phyloP scores from a whole-genome alignment of 225 moss, liverwort and hornwort species.

The Takakia lepidozioides region DNA sequence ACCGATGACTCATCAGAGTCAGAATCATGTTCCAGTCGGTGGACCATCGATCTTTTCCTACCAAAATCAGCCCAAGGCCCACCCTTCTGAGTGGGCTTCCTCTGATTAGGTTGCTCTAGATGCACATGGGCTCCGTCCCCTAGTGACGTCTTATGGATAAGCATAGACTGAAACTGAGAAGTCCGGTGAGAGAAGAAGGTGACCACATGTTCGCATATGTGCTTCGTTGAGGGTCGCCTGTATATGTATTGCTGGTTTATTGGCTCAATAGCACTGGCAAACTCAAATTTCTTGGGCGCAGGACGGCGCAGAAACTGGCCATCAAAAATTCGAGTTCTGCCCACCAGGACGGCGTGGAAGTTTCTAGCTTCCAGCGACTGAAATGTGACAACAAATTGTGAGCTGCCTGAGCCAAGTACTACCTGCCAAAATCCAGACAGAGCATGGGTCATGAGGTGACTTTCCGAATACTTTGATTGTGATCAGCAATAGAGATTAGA shows the following conservation, averaged over 20 bases:
- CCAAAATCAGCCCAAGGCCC: slow-evolving; percentile 28
- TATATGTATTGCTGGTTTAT: slow-evolving; percentile 69
- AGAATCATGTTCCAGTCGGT: slow-evolving; percentile 22
- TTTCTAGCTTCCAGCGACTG: slow-evolving; percentile 20
- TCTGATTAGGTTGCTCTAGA: slow-evolving; percentile 20
- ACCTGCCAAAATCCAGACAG: slow-evolving; percentile 43
- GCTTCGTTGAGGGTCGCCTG: slow-evolving; percentile 63
- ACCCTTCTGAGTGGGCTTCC: slow-evolving; percentile 17
- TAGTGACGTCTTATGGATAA: slow-evolving; percentile 34
- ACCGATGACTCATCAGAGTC: slow-evolving; percentile 5
- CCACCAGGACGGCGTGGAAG: slow-evolving; percentile 46
- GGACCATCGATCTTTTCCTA: slow-evolving; percentile 8
- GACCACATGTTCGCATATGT: slow-evolving; percentile 73
- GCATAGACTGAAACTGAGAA: slow-evolving; percentile 35
- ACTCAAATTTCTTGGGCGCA: slow-evolving; percentile 40
- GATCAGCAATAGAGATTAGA: background rate
- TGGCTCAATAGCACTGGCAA: slow-evolving; percentile 50
- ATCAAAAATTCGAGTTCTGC: slow-evolving; percentile 53
- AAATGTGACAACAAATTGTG: slow-evolving; percentile 64
- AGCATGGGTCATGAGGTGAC: no score
- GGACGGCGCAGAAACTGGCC: slow-evolving; percentile 41
- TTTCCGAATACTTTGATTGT: background rate
- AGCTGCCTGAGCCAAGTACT: slow-evolving; percentile 58
- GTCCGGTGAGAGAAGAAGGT: slow-evolving; percentile 41
- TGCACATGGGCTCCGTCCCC: slow-evolving; percentile 14